These are phyloP conservation scores for Dendrostoma leiphaemia DNA, from an alignment of 2,329 filamentous ascomycete species.

Conservation along the genomic window DNA sequence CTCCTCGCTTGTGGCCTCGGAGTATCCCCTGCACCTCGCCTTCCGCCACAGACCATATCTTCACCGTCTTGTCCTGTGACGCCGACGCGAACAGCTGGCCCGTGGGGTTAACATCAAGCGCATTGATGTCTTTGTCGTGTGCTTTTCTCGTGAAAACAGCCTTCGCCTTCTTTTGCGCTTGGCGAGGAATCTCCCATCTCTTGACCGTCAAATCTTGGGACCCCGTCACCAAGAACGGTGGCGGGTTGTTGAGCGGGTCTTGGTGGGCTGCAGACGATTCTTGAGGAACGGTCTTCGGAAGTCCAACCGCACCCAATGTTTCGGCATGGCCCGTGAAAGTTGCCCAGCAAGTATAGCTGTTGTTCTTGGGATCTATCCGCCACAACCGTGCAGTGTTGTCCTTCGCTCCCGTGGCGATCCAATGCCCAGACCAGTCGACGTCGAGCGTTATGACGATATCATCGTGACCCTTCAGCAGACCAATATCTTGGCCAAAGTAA, in stretches of 20 bases:
- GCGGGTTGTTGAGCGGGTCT: constrained; percentile 76
- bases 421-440: constrained; percentile 94
- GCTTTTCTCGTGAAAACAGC: constrained; percentile 89
- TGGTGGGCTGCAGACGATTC: constrained; percentile 67
- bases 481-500: constrained; percentile 89
- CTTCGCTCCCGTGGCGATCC: constrained; percentile 94
- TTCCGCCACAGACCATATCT: constrained; percentile 90
- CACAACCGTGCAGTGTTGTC: constrained; percentile 93
- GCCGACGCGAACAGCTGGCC: constrained; percentile 88
- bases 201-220: constrained; percentile 96
- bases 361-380: constrained; percentile 74
- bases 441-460: constrained; percentile 96
- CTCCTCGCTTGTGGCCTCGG: constrained; percentile 87
- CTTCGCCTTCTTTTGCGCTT: constrained; percentile 55
- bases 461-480: constrained; percentile 81
- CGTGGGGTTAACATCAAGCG: constrained; percentile 75
- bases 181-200: constrained; percentile 77
- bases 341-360: constrained; percentile 55
- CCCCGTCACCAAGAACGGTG: constrained; percentile 82
- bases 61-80: constrained; percentile 94
- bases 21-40: constrained; percentile 90
- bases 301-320: constrained; percentile 83
- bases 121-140: constrained; percentile 98
- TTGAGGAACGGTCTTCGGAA: constrained; percentile 69
- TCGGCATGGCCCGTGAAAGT: constrained; percentile 88